Base-by-base conservation (phyloP, 805 yeast species). In the Schizosaccharomyces cryophilus region DNA sequence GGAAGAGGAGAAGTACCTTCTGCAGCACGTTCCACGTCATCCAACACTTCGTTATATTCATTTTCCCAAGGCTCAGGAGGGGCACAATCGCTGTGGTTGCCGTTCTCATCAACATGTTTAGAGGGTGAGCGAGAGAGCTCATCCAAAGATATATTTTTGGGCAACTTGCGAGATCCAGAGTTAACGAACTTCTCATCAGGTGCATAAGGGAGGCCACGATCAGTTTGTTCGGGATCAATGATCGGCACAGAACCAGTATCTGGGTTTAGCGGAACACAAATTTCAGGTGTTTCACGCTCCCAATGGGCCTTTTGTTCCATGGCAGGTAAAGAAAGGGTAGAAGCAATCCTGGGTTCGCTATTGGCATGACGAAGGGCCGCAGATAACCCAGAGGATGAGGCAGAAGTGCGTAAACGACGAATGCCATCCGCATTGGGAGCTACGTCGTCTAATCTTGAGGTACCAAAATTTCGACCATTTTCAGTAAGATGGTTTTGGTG, bases 181-280 rank as follows among this genome's bases (percentile, higher is more conserved):
- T 51, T 51, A 29, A 19, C 30, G 15, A 24, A 51, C 26, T 51
- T 21, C n/a, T 51, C 56, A 3, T 51, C 56, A 29, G 56, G 56
- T 24, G 56, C 56, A n/a, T 51, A 51, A 24, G 56, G 56, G 24
- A 51, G 56, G n/a, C 56, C 56, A 21, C 56, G 56, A 29, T 51
- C 56, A 29, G 35, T 51, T 29, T 51, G 56, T 29, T 51, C 56
- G 11, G 56, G 56, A 29, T 24, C 13, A 29, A 51, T 51, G 9
- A 51, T 19, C 6, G 56, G 56, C 9, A 51, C 56, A 29, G 56
- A 24, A 29, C 56, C 56, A 35, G 56, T 29, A 35, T 51, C 35
- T 24, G 56, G 56, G 15, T 51, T 29, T 5, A 51, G n/a, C 1
- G 56, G 56, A 11, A 51, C 56, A 26, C 35, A 21, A 15, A 51